Evolutionary conservation across 371 early-diverging fungal species (phyloP), one percentile per base, ranked within the genome.

Genomic region (Lichtheimia ramosa): DNA sequence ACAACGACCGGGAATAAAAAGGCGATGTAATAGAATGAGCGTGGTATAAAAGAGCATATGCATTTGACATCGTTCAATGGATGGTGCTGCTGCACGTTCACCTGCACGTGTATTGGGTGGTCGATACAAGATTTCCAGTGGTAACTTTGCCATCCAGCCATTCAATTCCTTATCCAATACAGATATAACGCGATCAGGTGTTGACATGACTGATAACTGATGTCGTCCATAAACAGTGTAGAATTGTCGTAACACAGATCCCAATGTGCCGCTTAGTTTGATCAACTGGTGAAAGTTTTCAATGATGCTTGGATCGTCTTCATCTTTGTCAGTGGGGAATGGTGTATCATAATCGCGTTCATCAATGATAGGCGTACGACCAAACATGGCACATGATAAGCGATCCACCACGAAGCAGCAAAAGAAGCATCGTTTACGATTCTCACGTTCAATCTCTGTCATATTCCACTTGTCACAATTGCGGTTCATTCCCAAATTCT

Each of bases 31-130:
- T 10, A 93, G 67, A 24, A 93, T 89, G 42, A 88, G 59, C 43
- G 89, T 81, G 2, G 90, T 88, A 66, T 92, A 86, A 69, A 88
- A 92, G 10, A 89, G 75, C 68, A 91, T 75, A 51, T 91, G 91
- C 20, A 82, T 46, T 28, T 82, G 83, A 25, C 79, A 81, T 16
- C 78, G 58, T 23, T 76, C 75, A 1, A 80, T 62, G 7, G 81
- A 59, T 8, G 81, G 74, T 1, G 75, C 72, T 7, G 70, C 66
- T 5, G 71, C 71, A 13, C 57, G 34, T 56, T 72, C 64, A 14
- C 62, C 65, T 20, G 62, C 41, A 24, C 73, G 51, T 3, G 73
- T 74, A 40, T 72, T 74, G 14, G 76, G 75, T 18, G 82, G 81
- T 14, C 74, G 66, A 46, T 81, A 77, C 59, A 77, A 72, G 1